Conservation (phyloP, 2,329 filamentous ascomycete species). For the Pseudogymnoascus sp. region DNA sequence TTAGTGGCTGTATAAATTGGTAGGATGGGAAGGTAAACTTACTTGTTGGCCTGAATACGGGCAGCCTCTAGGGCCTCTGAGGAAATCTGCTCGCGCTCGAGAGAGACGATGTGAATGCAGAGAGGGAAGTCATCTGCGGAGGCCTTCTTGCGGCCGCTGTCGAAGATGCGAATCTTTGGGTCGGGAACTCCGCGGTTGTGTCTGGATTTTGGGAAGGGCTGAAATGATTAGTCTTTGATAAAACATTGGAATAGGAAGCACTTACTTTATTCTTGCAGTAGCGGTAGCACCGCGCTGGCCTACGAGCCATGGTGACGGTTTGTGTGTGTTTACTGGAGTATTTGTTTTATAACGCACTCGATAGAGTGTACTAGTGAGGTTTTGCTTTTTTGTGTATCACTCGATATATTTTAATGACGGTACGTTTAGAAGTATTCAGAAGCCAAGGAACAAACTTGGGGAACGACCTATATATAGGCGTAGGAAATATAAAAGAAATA, state of each 20-base stretch:
- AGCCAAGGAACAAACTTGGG: constrained; percentile 2
- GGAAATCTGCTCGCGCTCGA: constrained; percentile 99
- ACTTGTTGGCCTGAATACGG: constrained; percentile 99
- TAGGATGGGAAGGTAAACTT: constrained; percentile 27
- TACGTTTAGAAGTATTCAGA: neutral
- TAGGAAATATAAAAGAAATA: constrained; percentile 7
- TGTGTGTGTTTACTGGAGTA: constrained; percentile 22
- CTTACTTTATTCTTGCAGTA: constrained; percentile 99
- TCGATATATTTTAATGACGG: neutral
- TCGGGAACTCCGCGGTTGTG: constrained; percentile 99
- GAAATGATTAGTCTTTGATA: constrained; percentile 18
- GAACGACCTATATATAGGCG: constrained; percentile 7
- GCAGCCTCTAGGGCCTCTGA: constrained; percentile 99
- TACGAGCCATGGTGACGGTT: constrained; percentile 92
- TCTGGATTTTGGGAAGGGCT: constrained; percentile 98
- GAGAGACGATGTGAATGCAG: constrained; percentile 98
- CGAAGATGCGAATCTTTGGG: constrained; percentile 90
- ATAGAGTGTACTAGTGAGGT: neutral
- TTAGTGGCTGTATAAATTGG: constrained; percentile 32
- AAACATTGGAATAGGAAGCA: constrained; percentile 20
- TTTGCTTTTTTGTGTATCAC: constrained; percentile 1
- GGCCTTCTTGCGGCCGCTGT: constrained; percentile 96
- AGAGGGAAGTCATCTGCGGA: constrained; percentile 99
- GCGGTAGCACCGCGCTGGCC: constrained; percentile 98
- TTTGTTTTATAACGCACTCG: neutral